These are phyloP conservation scores for Pichia insulana DNA, from an alignment of 805 yeast genomes.

Conservation along the genomic window DNA sequence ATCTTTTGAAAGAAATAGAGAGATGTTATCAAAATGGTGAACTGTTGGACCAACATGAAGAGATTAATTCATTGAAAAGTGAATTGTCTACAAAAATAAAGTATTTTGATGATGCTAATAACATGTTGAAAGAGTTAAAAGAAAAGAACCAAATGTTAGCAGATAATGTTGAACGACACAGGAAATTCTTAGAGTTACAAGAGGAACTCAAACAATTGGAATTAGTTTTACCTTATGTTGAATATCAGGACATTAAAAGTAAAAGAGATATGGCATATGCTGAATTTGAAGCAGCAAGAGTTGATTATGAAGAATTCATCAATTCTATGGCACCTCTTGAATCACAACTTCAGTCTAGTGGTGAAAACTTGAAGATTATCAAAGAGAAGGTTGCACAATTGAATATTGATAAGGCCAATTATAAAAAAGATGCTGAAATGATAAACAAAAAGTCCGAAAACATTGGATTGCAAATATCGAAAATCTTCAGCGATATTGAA, in stretches of 20 bases:
- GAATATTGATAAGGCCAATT: background rate
- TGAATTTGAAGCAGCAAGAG: slow-evolving; percentile 19
- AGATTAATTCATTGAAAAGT: slow-evolving; percentile 44
- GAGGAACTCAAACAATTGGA: slow-evolving; percentile 31
- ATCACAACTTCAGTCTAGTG: slow-evolving; percentile 11
- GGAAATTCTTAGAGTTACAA: slow-evolving; percentile 37
- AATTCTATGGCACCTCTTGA: slow-evolving; percentile 17
- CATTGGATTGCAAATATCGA: slow-evolving; percentile 21
- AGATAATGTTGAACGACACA: slow-evolving; percentile 38
- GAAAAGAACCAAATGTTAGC: slow-evolving; percentile 31
- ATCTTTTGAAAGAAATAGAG: slow-evolving; percentile 67
- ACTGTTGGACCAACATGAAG: slow-evolving; percentile 47
- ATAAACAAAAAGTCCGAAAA: slow-evolving; percentile 10
- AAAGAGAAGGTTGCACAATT: slow-evolving; percentile 3
- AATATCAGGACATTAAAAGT: slow-evolving; percentile 28
- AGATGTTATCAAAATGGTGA: slow-evolving; percentile 63
- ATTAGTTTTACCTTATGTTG: slow-evolving; percentile 29
- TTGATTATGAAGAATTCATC: slow-evolving; percentile 19
- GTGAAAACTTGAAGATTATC: slow-evolving; percentile 8
- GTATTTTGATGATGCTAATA: slow-evolving; percentile 24
- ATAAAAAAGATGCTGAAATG: background rate
- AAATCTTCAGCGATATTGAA: slow-evolving; percentile 26
- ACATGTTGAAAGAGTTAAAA: slow-evolving; percentile 27
- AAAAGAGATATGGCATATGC: slow-evolving; percentile 25
- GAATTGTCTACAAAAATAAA: slow-evolving; percentile 24